A percentile compares a stretch with the other conserved stretches of the same genome.
phyloP scores from a whole-genome alignment of 2,329 filamentous ascomycete species.

The Penicillium olsonii region DNA sequence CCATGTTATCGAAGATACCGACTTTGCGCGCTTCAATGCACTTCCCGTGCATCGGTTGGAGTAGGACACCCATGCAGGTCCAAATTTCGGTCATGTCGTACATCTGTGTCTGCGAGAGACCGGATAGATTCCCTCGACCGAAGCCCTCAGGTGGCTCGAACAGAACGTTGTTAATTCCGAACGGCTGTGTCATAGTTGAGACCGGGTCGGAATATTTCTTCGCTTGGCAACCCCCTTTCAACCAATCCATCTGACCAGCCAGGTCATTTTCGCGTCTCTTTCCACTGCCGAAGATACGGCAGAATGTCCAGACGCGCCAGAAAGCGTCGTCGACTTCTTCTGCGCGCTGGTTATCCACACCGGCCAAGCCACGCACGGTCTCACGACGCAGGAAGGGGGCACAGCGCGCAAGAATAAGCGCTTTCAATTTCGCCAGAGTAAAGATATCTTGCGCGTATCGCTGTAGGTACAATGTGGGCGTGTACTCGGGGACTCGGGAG shows the following conservation, averaged over 20 bases:
- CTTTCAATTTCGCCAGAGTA: conserved; percentile 57
- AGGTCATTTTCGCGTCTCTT: conserved; percentile 62
- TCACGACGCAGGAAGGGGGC: conserved; percentile 58
- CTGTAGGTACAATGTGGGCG: conserved; percentile 53
- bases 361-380: conserved; percentile 56
- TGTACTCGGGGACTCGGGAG: conserved; percentile 54
- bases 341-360: conserved; percentile 47
- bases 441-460: conserved; percentile 55
- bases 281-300: conserved; percentile 61
- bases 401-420: conserved; percentile 58
- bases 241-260: conserved; percentile 63
- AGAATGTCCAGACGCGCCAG: conserved; percentile 68
- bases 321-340: conserved; percentile 62
- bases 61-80: conserved; percentile 60
- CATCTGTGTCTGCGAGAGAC: conserved; percentile 57
- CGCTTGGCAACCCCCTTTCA: conserved; percentile 58
- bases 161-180: conserved; percentile 56
- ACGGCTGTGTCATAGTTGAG: conserved; percentile 51
- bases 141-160: conserved; percentile 61
- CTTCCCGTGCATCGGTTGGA: conserved; percentile 58
- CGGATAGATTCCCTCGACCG: conserved; percentile 56
- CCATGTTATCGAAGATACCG: conserved; percentile 59
- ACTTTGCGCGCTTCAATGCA: conserved; percentile 55
- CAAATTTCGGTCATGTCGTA: conserved; percentile 68
- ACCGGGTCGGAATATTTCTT: conserved; percentile 42